These are phyloP conservation scores for Pleurotus ostreatus DNA, from an alignment of 768 basidiomycete species.

Conservation along the genomic window DNA sequence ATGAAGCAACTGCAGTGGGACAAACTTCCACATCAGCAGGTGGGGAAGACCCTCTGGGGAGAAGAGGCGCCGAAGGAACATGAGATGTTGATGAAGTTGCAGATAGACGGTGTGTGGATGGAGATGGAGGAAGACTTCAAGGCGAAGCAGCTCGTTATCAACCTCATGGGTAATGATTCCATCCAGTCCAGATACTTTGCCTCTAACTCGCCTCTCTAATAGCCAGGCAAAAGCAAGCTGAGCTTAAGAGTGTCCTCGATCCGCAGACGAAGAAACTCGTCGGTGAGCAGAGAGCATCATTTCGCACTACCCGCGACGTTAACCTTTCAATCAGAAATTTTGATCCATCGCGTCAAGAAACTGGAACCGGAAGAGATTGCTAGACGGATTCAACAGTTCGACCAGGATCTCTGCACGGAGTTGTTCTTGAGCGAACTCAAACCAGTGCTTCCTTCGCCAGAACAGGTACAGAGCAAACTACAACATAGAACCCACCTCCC, in stretches of 20 bases:
- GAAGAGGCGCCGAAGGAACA: conserved; percentile 68
- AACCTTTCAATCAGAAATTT: conserved; percentile 60
- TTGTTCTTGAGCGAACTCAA: conserved; percentile 87
- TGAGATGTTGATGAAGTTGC: conserved; percentile 79
- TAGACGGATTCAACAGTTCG: conserved; percentile 79
- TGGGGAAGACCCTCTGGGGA: conserved; percentile 83
- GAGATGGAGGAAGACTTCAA: conserved; percentile 99
- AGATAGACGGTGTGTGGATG: conserved; percentile 83
- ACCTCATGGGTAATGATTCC: conserved; percentile 68
- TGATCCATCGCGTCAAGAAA: conserved; percentile 83
- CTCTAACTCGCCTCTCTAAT: conserved; percentile 14
- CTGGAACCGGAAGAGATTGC: conserved; percentile 86
- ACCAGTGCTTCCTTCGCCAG: conserved; percentile 85
- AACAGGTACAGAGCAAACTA: conserved; percentile 52
- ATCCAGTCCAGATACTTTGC: background rate
- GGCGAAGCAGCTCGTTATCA: conserved; percentile 90
- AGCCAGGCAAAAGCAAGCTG: conserved; percentile 84
- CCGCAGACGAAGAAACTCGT: conserved; percentile 90
- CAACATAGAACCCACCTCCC: background rate
- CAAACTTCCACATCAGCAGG: conserved; percentile 88
- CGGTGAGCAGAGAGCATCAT: conserved; percentile 48
- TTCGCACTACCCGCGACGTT: conserved; percentile 2
- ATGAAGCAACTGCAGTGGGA: conserved; percentile 99
- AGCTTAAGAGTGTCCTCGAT: conserved; percentile 88
- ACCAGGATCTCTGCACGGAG: conserved; percentile 82